A percentile compares a stretch with the other conserved stretches of the same genome.
phyloP scores from a whole-genome alignment of 2,329 filamentous ascomycete species.

The Hypoxylon sp. region DNA sequence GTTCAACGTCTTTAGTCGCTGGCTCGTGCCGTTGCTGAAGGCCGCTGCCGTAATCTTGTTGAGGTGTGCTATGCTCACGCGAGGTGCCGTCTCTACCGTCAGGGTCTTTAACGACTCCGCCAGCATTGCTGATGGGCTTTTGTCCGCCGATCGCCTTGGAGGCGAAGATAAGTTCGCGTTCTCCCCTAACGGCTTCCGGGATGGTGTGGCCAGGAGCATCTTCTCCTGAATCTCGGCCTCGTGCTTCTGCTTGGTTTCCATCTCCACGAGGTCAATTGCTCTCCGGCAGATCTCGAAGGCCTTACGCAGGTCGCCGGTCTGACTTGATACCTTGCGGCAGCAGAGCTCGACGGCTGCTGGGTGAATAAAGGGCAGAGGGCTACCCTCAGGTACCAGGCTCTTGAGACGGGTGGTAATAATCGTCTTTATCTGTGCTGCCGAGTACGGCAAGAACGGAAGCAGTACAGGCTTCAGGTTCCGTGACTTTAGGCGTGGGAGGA shows the following conservation, averaged over 20 bases:
- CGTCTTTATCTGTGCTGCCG: slow-evolving; percentile 81
- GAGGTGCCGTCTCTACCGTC: slow-evolving; percentile 81
- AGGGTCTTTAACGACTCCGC: slow-evolving; percentile 65
- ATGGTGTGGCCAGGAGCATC: slow-evolving; percentile 68
- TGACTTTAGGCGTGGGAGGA: slow-evolving; percentile 90
- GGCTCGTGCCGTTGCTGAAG: slow-evolving; percentile 87
- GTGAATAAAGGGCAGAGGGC: slow-evolving; percentile 83
- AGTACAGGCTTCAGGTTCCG: slow-evolving; percentile 90
- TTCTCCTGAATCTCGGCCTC: slow-evolving; percentile 67
- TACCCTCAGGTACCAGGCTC: slow-evolving; percentile 69
- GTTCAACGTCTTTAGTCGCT: slow-evolving; percentile 87
- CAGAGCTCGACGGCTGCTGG: slow-evolving; percentile 93
- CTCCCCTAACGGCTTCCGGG: slow-evolving; percentile 80
- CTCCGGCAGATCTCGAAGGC: slow-evolving; percentile 93
- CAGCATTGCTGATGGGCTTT: slow-evolving; percentile 58
- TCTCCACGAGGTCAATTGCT: slow-evolving; percentile 87
- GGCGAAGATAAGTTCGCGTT: slow-evolving; percentile 77
- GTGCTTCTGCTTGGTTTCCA: slow-evolving; percentile 79
- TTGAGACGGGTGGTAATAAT: slow-evolving; percentile 87
- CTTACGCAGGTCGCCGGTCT: slow-evolving; percentile 93
- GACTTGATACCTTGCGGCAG: slow-evolving; percentile 91
- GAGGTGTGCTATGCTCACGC: slow-evolving; percentile 88
- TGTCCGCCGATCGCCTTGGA: slow-evolving; percentile 47
- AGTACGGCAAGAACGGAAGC: slow-evolving; percentile 92
- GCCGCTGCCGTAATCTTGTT: slow-evolving; percentile 89